phyloP scores from a whole-genome alignment of 768 basidiomycete genomes.

The Vishniacozyma victoriae region DNA sequence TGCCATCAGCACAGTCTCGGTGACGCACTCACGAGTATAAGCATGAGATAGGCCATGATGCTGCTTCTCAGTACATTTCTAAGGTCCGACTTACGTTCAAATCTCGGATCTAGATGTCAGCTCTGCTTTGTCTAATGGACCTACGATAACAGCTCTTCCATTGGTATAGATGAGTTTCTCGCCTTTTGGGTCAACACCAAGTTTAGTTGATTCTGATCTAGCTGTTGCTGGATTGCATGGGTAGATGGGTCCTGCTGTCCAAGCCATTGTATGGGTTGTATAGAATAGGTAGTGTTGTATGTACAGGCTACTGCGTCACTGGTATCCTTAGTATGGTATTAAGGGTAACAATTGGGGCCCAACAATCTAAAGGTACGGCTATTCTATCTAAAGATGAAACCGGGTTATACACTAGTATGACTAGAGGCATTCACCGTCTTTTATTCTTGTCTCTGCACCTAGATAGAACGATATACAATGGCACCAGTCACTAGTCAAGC shows the following conservation, averaged over 20 bases:
- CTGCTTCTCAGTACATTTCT: constrained; percentile 49
- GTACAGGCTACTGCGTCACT: not conserved
- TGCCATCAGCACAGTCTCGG: not conserved
- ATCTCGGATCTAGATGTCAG: constrained; percentile 63
- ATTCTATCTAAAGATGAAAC: too few relatives aligned
- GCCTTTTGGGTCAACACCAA: constrained; percentile 61
- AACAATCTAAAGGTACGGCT: too few relatives aligned
- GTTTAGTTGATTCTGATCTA: constrained; percentile 65
- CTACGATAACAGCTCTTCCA: constrained; percentile 75
- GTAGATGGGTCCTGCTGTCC: constrained; percentile 48
- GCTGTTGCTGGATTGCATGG: constrained; percentile 66
- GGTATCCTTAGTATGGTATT: too few relatives aligned
- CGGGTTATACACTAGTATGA: too few relatives aligned
- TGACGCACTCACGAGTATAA: constrained; percentile 51
- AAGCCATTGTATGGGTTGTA: constrained; percentile 15
- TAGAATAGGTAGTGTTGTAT: not conserved
- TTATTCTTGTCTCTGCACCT: too few relatives aligned
- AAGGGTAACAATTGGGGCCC: too few relatives aligned
- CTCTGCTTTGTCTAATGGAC: constrained; percentile 44
- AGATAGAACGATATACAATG: too few relatives aligned
- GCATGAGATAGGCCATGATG: constrained; percentile 60
- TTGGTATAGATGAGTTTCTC: constrained; percentile 77
- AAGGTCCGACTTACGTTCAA: constrained; percentile 56
- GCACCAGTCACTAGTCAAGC: too few relatives aligned
- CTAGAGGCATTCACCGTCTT: too few relatives aligned